Evolutionary conservation across 139 green algal genomes (phyloP), one percentile per base, ranked within the genome.

Genomic region (Tetradesmus obliquus): DNA sequence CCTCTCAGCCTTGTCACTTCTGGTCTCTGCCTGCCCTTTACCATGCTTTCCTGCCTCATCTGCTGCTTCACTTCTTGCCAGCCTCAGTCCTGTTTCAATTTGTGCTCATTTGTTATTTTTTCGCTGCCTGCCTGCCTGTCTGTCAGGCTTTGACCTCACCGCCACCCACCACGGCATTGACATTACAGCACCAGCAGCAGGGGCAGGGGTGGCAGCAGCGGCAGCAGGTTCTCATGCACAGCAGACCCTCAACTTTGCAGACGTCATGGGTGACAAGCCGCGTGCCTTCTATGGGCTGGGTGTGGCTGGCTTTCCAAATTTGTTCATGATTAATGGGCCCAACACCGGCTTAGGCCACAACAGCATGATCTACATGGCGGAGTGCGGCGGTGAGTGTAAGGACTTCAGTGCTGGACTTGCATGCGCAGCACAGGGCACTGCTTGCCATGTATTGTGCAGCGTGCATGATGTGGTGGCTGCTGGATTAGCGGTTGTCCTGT

Each of bases 311-410:
- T 91, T 91, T 5, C 88, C 88, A 9, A 91, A 91, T n/a, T 20
- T 91, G 45, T 91, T 91, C 32, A 71, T 83, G 6, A 51, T 91
- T 5, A 54, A 45, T 0, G 88, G 88, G 54, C 88, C 88, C 0
- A 91, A 51, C 24, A 53, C 80, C 3, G 83, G 83, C 12, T 57
- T 91, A 19, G 88, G 88, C n/a, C 72, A 86, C 76, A 91, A 87
- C 88, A 80, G 55, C 2, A 87, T 91, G 10, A 57, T 91, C 3
- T 91, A 54, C 76, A 91, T 91, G 88, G 53, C 62, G 15, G 88
- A 91, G 76, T 91, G 88, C 9, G 55, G 66, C 7, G 66, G 66
- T 76, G 66, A 12, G 66, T 24, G 7, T 62, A 7, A n/a, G n/a
- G n/a, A n/a, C n/a, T n/a, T n/a, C n/a, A n/a, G n/a, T n/a, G n/a